Conservation (phyloP, 2,329 filamentous ascomycete species). For the Ophiostoma himal-ulmi region DNA sequence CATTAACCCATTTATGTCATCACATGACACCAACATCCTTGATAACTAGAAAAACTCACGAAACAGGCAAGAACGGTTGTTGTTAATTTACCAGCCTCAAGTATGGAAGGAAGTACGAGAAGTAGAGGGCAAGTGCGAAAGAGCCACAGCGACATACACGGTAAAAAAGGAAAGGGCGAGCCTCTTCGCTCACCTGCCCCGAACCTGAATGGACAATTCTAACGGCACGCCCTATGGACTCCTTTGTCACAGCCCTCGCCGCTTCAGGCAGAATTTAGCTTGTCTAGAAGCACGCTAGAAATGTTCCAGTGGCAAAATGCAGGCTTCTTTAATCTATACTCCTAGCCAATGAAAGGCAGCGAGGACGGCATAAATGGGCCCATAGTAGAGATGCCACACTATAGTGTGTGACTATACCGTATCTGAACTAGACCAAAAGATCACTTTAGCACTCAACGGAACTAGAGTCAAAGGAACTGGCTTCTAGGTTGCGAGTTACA, state of each 20-base stretch:
- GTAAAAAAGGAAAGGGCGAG: neutral
- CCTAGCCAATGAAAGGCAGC: neutral
- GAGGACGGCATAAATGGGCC: neutral
- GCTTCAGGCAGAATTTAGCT: conserved; percentile 24
- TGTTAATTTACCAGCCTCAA: neutral
- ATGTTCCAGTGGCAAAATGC: conserved; percentile 25
- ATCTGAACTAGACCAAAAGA: neutral
- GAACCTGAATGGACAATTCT: neutral
- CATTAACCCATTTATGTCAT: neutral
- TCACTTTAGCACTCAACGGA: neutral
- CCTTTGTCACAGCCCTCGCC: conserved; percentile 15
- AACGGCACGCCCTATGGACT: neutral
- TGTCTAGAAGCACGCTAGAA: conserved; percentile 39
- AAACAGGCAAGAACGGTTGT: conserved; percentile 6
- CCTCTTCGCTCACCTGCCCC: too few species aligned
- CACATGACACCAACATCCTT: neutral
- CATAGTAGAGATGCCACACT: neutral
- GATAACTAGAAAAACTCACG: conserved; percentile 1
- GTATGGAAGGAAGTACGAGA: neutral
- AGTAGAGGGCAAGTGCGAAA: neutral
- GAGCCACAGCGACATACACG: neutral
- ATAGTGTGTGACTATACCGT: neutral
- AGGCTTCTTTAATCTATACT: neutral
- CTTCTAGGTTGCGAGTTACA: neutral
- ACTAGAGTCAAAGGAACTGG: neutral